Conservation (phyloP, 2,329 filamentous ascomycete genomes). For the Fusarium chlamydosporum region DNA sequence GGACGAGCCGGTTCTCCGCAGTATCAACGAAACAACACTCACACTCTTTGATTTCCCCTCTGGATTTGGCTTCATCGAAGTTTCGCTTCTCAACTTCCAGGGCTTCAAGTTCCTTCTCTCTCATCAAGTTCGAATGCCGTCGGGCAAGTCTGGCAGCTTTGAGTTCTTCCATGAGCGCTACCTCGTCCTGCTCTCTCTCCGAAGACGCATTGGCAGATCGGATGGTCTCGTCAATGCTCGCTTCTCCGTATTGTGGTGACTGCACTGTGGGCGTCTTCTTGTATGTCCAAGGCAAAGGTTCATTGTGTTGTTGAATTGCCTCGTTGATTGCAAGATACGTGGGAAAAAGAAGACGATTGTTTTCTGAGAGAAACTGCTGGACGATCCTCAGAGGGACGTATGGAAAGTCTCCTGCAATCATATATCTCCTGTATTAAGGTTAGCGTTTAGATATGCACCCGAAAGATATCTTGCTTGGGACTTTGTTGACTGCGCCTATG, state of each 20-base stretch:
- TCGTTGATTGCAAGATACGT: conserved; percentile 37
- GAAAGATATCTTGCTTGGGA: background rate
- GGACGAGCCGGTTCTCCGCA: conserved; percentile 75
- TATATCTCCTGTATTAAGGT: conserved; percentile 29
- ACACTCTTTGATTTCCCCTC: conserved; percentile 74
- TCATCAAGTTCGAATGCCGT: background rate
- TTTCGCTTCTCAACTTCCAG: conserved; percentile 57
- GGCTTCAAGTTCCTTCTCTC: background rate
- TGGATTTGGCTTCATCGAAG: conserved; percentile 57
- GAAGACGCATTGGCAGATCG: background rate
- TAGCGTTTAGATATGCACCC: conserved; percentile 8
- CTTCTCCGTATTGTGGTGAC: conserved; percentile 13
- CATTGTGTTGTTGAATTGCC: background rate
- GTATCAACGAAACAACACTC: conserved; percentile 79
- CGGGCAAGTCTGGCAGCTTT: conserved; percentile 33
- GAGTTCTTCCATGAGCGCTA: conserved; percentile 43
- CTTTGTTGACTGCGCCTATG: background rate
- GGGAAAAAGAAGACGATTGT: conserved; percentile 38
- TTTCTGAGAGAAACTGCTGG: conserved; percentile 15
- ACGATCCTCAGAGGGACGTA: conserved; percentile 33
- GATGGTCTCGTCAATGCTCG: conserved; percentile 18
- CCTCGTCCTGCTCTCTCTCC: conserved; percentile 6
- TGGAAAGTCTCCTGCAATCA: conserved; percentile 47
- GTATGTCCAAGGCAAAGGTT: conserved; percentile 9
- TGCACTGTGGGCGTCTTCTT: conserved; percentile 30